Conservation (phyloP, 495 filamentous ascomycete species). For the Penicillium lividum region DNA sequence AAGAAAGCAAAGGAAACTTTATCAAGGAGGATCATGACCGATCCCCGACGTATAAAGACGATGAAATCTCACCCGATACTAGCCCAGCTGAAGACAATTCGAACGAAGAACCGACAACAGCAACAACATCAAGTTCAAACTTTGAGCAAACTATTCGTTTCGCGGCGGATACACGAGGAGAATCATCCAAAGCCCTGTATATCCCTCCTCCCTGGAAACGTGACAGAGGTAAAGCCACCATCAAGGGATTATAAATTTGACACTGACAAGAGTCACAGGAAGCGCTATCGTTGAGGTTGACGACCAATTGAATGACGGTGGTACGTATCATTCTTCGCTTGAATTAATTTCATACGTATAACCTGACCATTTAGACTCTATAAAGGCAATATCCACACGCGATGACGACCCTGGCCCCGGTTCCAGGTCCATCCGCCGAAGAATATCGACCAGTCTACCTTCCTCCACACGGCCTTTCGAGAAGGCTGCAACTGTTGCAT, state of each 20-base stretch:
- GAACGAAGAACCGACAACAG: no score
- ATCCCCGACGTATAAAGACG: no score
- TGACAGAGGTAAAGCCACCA: slow-evolving; percentile 28
- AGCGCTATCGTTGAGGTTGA: background rate
- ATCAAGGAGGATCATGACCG: no score
- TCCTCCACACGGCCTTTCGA: background rate
- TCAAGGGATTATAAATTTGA: no score
- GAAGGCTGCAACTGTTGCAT: background rate
- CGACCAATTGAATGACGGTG: background rate
- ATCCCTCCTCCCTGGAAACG: slow-evolving; percentile 36
- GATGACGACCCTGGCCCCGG: no score
- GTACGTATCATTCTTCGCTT: background rate
- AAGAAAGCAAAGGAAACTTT: no score
- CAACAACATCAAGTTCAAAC: background rate
- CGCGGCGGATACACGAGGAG: background rate
- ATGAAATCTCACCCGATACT: no score
- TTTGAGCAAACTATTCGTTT: background rate
- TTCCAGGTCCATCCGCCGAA: no score
- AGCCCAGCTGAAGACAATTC: no score
- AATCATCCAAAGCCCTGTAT: slow-evolving; percentile 29
- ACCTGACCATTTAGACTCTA: no score
- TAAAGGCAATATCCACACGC: no score
- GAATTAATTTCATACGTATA: no score
- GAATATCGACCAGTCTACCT: background rate
- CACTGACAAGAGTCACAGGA: background rate